Conservation (phyloP, 2,329 filamentous ascomycete genomes). For the Colletotrichum sp. region DNA sequence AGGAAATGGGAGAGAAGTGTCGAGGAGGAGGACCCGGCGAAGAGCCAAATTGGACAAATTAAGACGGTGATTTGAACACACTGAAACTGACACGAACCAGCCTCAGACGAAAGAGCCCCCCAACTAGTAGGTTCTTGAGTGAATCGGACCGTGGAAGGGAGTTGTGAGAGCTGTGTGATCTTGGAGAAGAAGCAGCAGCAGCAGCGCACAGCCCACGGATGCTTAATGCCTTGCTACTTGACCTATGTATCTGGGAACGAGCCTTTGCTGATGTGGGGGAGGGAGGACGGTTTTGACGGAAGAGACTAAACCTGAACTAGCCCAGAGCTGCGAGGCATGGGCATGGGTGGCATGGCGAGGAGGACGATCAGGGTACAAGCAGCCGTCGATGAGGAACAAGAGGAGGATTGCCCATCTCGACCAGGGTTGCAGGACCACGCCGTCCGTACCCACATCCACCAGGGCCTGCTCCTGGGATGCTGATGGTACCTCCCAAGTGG, state of each 20-base stretch:
- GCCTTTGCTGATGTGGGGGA: conserved; percentile 35
- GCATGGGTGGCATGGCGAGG: conserved; percentile 37
- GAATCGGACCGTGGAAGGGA: conserved; percentile 24
- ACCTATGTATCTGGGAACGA: conserved; percentile 32
- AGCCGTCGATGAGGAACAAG: conserved; percentile 14
- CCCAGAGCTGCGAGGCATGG: conserved; percentile 40
- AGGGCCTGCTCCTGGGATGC: conserved; percentile 23
- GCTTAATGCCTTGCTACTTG: conserved; percentile 31
- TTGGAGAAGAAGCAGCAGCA: conserved; percentile 23
- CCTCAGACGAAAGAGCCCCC: conserved; percentile 26
- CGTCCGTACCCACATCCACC: conserved; percentile 17
- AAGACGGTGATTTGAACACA: conserved; percentile 23
- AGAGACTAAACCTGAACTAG: conserved; percentile 42
- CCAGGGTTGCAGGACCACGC: conserved; percentile 18
- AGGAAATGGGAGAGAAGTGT: conserved; percentile 42
- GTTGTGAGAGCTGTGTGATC: conserved; percentile 22
- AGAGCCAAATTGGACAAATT: conserved; percentile 27
- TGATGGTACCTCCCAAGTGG: conserved; percentile 19
- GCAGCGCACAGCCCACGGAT: conserved; percentile 26
- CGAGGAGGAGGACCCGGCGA: conserved; percentile 28
- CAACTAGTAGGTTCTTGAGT: conserved; percentile 19
- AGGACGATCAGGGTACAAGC: conserved; percentile 30
- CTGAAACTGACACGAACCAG: conserved; percentile 33
- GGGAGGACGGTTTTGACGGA: conserved; percentile 35
- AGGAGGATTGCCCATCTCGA: conserved; percentile 17